Evolutionary conservation across 1,139 yeast species (phyloP), one percentile per base, ranked within the genome.

Genomic region (Wickerhamomyces sp.): DNA sequence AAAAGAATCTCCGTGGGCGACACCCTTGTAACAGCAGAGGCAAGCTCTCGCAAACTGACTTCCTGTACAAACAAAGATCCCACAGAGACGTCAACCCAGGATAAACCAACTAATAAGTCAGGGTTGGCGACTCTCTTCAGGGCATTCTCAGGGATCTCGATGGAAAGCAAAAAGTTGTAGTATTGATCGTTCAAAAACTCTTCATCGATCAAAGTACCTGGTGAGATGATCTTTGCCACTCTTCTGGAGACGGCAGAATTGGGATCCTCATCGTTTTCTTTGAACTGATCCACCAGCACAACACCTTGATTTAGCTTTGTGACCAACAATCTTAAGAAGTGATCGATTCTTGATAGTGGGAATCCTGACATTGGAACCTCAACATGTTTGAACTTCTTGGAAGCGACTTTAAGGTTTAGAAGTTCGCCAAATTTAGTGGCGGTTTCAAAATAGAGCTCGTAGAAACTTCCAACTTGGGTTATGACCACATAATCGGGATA

Each of bases 151-250:
- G 87, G 84, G 31, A 83, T 66, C 6, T 74, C 69, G 11, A 89
- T 64, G 4, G 88, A 73, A 26, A 83, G 64, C 24, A 89, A 62
- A 52, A 69, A 88, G 51, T 88, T 87, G 46, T 84, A 83, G 34
- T 73, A 71, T 43, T 75, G 75, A 41, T 75, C 76, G 51, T 88
- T 83, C 47, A 91, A 64, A 44, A 89, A 82, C 1, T 85, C 76
- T 49, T 91, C 97, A 49, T 87, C 96, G 11, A 89, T 73, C 33
- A 91, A 70, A 0, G 97, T 91, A 1, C 99, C 98, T 0, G 97
- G 96, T 0, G 96, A 82, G 2, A 91, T 75, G 7, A 89, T 77
- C 30, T 97, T 66, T 5, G 88, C 72, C 0, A 93, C 75, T 26
- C 83, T 78, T 28, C 99, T 64, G 36, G 17, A 15, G 12, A 28